Base-by-base conservation (phyloP, 768 basidiomycete species). In the Dioszegia aurantiaca region DNA sequence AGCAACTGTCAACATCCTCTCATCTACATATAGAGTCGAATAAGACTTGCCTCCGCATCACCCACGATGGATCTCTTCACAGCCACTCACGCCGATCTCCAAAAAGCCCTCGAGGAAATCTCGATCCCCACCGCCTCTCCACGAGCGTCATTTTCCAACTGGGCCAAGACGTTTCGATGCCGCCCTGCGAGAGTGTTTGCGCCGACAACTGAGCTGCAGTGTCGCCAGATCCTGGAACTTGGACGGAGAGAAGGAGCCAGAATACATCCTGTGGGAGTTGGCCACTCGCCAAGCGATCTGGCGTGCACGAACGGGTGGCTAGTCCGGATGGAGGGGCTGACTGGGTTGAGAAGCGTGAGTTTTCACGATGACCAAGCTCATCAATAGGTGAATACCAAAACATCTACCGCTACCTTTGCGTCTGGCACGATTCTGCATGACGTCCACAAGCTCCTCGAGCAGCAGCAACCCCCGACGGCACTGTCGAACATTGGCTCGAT, bases 401-500 rank as follows among this genome's bases (percentile, higher is more conserved):
- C 63, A 12, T 49, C 40, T 23, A 57, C 62, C 16, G 64, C 70
- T 16, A 68, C 67, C 21, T 73, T 77, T 26, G 53, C 56, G 19
- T 63, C 67, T 19, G 77, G 77, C 2, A 75, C 74, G 73, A 85
- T 83, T 4, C 84, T 97, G 56, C 80, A 86, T 57, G 80, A 82
- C 48, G 82, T 97, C 4, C 90, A 94, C 63, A 78, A 75, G 23
- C 80, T 81, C 16, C 86, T 98, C 55, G 83, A 81, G 46, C 74
- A 78, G 12, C 79, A 86, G 67, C 81, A 81, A 31, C 71, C 71
- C 24, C 54, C 69, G 1, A 83, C 97, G 30, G 93, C 92, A 37
- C 86, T 99, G 84, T 85, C 83, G 70, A 94, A 89, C 77, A 82
- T 97, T 60, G 95, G 95, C 33, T 93, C 91, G 27, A 97, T 99